Conservation (phyloP, 2,329 filamentous ascomycete species). For the Penicillium italicum region DNA sequence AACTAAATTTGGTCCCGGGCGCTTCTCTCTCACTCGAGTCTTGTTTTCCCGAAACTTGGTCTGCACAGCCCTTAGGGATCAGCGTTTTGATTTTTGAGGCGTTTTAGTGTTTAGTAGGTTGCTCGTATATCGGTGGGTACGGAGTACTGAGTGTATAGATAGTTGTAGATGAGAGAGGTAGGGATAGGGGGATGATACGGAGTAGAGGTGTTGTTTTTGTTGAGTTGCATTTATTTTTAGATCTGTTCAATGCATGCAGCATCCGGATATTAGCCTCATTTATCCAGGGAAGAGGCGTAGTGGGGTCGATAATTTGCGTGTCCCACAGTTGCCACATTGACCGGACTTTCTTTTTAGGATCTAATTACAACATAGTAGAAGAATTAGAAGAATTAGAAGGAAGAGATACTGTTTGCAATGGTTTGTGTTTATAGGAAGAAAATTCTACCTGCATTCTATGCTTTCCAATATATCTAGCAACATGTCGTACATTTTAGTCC, state of each 20-base stretch:
- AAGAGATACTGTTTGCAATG: not conserved
- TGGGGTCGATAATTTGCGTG: not conserved
- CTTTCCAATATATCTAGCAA: not conserved
- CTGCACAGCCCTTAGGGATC: not conserved
- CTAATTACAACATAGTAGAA: too few relatives aligned
- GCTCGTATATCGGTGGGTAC: not conserved
- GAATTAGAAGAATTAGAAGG: too few relatives aligned
- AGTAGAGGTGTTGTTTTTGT: too few relatives aligned
- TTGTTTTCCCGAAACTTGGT: not conserved
- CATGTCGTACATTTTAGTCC: not conserved
- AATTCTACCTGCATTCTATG: not conserved
- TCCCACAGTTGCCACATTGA: not conserved
- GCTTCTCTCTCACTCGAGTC: not conserved
- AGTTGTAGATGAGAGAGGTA: not conserved
- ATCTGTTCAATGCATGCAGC: too few relatives aligned
- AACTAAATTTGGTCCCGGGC: not conserved
- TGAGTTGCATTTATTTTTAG: too few relatives aligned
- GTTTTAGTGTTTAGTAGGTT: too few relatives aligned
- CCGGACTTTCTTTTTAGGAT: not conserved
- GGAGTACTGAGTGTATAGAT: not conserved
- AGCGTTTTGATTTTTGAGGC: not conserved
- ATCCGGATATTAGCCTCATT: constrained; percentile 1
- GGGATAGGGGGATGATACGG: too few relatives aligned
- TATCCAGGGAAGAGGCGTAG: not conserved
- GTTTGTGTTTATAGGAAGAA: not conserved